Base-by-base conservation (phyloP, 352 stramenopile genomes). In the Phytophthora pseudosyringae region DNA sequence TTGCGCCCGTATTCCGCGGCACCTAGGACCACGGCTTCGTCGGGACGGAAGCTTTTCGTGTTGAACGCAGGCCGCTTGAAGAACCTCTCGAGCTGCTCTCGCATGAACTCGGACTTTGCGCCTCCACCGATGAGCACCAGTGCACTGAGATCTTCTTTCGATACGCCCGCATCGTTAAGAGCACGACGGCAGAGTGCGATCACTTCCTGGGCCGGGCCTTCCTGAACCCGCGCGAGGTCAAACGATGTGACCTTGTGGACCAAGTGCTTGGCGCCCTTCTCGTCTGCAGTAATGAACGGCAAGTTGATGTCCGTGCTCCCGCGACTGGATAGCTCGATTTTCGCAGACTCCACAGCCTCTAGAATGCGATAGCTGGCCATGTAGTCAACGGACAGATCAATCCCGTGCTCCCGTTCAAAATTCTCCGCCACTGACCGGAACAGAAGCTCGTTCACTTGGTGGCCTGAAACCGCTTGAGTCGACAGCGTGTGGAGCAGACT, bases 231-330 rank as follows among this genome's bases (percentile, higher is more conserved):
- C 2, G 54, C 57, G 13, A 93, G 64, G 35, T 90, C 77, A 31
- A 82, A 88, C 5, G 73, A 64, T 9, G 82, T 80, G 4, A 93
- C 38, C 51, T 76, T 84, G 38, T 90, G 84, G 15, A 90, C 76
- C 25, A 91, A 69, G 50, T 93, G 84, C 52, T 90, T 91, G 38
- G 80, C 84, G 3, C 84, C 84, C 1, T 73, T 88, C 18, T 67
- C 65, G 54, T 93, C 77, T 2, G 84, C 84, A 0, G 84, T 93
- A 63, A 93, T 90, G 59, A 93, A 93, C 40, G 84, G 84, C 0
- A 93, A 69, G 57, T 93, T 90, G 38, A 91, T 75, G 28, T 90
- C 82, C 2, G 78, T 90, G 54, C 62, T 83, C 18, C 52, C 52
- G 1, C 75, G 73, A 38, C 65, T 81, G 15, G 80, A 90, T 11